Evolutionary conservation across 495 filamentous ascomycete species (phyloP).

Genomic region (Penicillium canariense): DNA sequence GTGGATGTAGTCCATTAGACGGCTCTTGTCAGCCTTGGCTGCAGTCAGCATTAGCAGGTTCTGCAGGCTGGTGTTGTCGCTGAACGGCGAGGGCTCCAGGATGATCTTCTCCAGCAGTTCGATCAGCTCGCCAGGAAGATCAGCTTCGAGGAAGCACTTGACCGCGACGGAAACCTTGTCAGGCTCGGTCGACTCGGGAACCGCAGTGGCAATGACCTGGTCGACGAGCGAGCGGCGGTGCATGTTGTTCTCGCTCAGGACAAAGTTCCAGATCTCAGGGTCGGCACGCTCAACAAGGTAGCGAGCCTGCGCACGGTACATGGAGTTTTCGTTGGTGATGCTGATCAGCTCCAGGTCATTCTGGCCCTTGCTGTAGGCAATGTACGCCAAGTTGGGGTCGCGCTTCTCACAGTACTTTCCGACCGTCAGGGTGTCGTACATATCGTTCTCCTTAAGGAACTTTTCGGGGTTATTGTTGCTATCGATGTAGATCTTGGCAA

Average conservation of each 20-base stretch:
- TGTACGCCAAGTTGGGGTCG: constrained; percentile 94
- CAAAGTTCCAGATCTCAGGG: constrained; percentile 88
- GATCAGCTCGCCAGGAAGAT: constrained; percentile 91
- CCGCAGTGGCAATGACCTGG: constrained; percentile 94
- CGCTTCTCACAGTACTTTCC: constrained; percentile 99
- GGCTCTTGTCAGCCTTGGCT: constrained; percentile 91
- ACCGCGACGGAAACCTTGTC: constrained; percentile 95
- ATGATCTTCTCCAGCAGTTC: constrained; percentile 99
- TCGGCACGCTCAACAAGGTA: constrained; percentile 93
- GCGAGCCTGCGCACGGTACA: constrained; percentile 96
- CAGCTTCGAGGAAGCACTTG: constrained; percentile 83
- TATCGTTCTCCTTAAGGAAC: constrained; percentile 96
- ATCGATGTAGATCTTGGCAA: constrained; percentile 99
- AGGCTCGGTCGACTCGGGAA: constrained; percentile 90
- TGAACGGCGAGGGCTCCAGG: constrained; percentile 93
- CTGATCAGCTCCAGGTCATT: constrained; percentile 96
- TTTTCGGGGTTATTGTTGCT: constrained; percentile 98
- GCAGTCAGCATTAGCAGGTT: constrained; percentile 97
- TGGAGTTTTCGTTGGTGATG: constrained; percentile 98
- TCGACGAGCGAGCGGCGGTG: constrained; percentile 92
- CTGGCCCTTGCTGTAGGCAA: constrained; percentile 93
- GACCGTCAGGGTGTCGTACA: constrained; percentile 89
- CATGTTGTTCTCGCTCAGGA: constrained; percentile 91
- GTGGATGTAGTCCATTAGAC: constrained; percentile 96
- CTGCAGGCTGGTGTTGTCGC: constrained; percentile 93